phyloP scores from a whole-genome alignment of 768 basidiomycete species.

The Trametes cinnabarina region DNA sequence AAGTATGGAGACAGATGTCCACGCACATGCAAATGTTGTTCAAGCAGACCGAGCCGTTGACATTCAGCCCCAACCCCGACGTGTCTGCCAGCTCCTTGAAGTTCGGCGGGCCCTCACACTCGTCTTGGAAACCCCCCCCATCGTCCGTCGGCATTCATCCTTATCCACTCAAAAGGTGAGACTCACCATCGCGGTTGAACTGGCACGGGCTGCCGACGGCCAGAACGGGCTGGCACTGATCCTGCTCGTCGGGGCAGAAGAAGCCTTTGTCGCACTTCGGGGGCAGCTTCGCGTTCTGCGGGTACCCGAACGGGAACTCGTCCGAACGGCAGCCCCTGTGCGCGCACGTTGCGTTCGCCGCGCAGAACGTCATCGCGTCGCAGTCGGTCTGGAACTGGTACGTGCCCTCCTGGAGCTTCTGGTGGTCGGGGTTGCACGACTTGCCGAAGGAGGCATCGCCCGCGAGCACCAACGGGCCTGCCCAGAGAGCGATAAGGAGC shows the following conservation, averaged over 20 bases:
- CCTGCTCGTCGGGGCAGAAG: conserved; percentile 86
- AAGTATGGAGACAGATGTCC: background rate
- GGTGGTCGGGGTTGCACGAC: conserved; percentile 53
- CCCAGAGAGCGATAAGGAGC: conserved; percentile 39
- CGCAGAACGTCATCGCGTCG: conserved; percentile 66
- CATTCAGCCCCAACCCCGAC: conserved; percentile 64
- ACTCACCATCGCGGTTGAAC: conserved; percentile 79
- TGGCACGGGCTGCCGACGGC: conserved; percentile 71
- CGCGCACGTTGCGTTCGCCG: conserved; percentile 50
- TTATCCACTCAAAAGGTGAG: background rate
- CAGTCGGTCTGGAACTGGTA: conserved; percentile 81
- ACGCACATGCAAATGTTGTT: conserved; percentile 81
- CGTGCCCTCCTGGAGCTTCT: conserved; percentile 71
- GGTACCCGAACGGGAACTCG: conserved; percentile 73
- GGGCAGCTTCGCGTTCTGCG: conserved; percentile 46
- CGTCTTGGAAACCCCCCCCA: conserved; percentile 66
- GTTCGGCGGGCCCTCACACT: conserved; percentile 72
- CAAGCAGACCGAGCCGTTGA: conserved; percentile 82
- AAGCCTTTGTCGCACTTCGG: conserved; percentile 55
- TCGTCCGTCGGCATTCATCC: background rate
- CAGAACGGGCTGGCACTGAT: conserved; percentile 59
- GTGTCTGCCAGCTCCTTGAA: conserved; percentile 59
- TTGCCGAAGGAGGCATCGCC: conserved; percentile 46
- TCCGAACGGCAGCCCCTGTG: conserved; percentile 72
- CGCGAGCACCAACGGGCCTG: conserved; percentile 39